Percentiles rank a stretch among this genome's conserved stretches.
These are phyloP conservation scores for Fusarium liriodendri DNA, from an alignment of 2,329 filamentous ascomycete genomes.

Conservation along the genomic window DNA sequence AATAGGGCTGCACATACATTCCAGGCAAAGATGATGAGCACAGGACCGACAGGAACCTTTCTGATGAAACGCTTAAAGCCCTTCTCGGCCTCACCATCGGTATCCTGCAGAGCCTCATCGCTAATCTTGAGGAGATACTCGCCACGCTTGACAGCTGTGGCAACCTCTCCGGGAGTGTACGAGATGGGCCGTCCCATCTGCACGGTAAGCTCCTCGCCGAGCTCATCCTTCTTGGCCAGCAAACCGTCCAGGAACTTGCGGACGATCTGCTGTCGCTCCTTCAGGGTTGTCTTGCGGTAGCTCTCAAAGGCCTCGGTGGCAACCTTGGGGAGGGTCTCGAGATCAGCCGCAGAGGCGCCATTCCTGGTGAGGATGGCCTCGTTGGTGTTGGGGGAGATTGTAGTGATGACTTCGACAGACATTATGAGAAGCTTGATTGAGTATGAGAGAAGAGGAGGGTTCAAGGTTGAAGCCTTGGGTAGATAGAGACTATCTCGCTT, in stretches of 20 bases:
- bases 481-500: slow-evolving; percentile 20
- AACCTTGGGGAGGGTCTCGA: slow-evolving; percentile 76
- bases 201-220: slow-evolving; percentile 86
- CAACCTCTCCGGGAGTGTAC: slow-evolving; percentile 85
- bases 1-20: slow-evolving; percentile 72
- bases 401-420: slow-evolving; percentile 75
- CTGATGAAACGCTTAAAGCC: slow-evolving; percentile 92
- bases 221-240: slow-evolving; percentile 76
- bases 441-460: background rate
- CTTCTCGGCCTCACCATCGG: slow-evolving; percentile 83
- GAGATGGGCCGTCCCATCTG: slow-evolving; percentile 96
- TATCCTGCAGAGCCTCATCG: slow-evolving; percentile 81
- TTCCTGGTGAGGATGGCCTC: slow-evolving; percentile 83
- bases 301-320: slow-evolving; percentile 81
- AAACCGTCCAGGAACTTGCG: slow-evolving; percentile 81
- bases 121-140: slow-evolving; percentile 89
- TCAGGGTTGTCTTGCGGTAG: slow-evolving; percentile 80
- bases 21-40: slow-evolving; percentile 93
- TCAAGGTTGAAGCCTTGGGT: background rate
- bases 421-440: slow-evolving; percentile 51
- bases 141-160: slow-evolving; percentile 85
- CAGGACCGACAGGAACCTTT: slow-evolving; percentile 88
- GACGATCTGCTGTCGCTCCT: slow-evolving; percentile 83
- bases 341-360: slow-evolving; percentile 76
- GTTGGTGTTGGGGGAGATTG: slow-evolving; percentile 92